Evolutionary conservation across 768 basidiomycete species (phyloP).

Genomic region (Boletellus sp.): DNA sequence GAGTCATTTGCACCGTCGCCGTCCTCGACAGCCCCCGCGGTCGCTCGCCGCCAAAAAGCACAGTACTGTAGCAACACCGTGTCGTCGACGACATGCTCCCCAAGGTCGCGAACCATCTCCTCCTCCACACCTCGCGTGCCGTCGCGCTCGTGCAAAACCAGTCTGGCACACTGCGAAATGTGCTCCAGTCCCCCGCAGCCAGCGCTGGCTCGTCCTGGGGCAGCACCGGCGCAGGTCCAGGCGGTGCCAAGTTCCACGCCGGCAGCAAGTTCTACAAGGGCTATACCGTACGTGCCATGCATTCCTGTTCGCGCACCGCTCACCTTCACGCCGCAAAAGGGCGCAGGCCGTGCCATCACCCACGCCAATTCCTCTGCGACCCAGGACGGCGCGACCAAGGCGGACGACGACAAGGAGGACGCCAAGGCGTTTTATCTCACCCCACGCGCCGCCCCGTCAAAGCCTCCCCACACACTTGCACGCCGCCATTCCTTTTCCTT

Average conservation of each 20-base stretch:
- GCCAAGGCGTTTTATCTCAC: slow-evolving; percentile 30
- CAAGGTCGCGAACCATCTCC: slow-evolving; percentile 74
- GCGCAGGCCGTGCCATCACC: slow-evolving; percentile 65
- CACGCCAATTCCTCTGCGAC: slow-evolving; percentile 60
- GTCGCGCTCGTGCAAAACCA: slow-evolving; percentile 75
- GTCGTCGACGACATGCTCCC: slow-evolving; percentile 71
- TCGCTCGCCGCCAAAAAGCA: neutral
- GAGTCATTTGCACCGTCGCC: slow-evolving; percentile 3
- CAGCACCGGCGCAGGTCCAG: slow-evolving; percentile 52
- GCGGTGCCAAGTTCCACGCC: slow-evolving; percentile 67
- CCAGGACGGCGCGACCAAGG: slow-evolving; percentile 44
- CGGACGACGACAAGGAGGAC: slow-evolving; percentile 63
- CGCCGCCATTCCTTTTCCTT: slow-evolving; percentile 63
- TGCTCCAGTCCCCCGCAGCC: slow-evolving; percentile 56
- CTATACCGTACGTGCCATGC: slow-evolving; percentile 51
- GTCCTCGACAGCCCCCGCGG: slow-evolving; percentile 3
- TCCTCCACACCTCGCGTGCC: slow-evolving; percentile 73
- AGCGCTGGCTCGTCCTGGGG: slow-evolving; percentile 50
- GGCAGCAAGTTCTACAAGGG: slow-evolving; percentile 69
- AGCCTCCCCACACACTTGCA: slow-evolving; percentile 40
- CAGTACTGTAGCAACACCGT: slow-evolving; percentile 1
- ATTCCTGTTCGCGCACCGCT: neutral
- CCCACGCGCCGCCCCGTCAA: slow-evolving; percentile 26
- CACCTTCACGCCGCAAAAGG: slow-evolving; percentile 38
- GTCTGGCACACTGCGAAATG: slow-evolving; percentile 67